phyloP scores from a whole-genome alignment of 352 stramenopile genomes.

The Globisporangium cystogenes region DNA sequence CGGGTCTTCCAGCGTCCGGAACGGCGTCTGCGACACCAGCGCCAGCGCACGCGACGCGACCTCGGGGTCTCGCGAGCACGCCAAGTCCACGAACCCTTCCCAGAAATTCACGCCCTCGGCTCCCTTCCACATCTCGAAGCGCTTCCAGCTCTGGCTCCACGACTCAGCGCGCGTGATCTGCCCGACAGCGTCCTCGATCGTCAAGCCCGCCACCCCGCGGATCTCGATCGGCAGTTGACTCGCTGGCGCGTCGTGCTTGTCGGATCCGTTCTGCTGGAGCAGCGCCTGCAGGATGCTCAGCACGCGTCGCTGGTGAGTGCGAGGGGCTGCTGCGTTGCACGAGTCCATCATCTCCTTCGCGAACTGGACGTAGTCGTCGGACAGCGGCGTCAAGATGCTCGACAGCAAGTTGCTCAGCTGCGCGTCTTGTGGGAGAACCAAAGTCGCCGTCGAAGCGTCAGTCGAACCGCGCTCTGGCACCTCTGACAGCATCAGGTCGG shows the following conservation, averaged over 20 bases:
- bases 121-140: slow-evolving; percentile 46
- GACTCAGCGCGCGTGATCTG: slow-evolving; percentile 20
- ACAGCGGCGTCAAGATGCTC: slow-evolving; percentile 32
- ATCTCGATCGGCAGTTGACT: slow-evolving; percentile 19
- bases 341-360: slow-evolving; percentile 28
- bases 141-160: slow-evolving; percentile 28
- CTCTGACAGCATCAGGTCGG: slow-evolving; percentile 39
- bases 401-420: slow-evolving; percentile 37
- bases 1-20: slow-evolving; percentile 64
- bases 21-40: slow-evolving; percentile 45
- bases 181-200: slow-evolving; percentile 18
- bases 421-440: slow-evolving; percentile 16
- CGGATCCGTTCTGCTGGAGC: slow-evolving; percentile 19
- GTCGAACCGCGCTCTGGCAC: not conserved
- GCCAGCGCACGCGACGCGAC: slow-evolving; percentile 43
- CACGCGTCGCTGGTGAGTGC: slow-evolving; percentile 21
- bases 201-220: slow-evolving; percentile 2
- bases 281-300: slow-evolving; percentile 36
- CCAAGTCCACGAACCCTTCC: slow-evolving; percentile 61
- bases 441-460: not conserved
- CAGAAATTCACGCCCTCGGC: slow-evolving; percentile 45
- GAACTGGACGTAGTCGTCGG: slow-evolving; percentile 45
- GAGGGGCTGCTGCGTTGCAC: slow-evolving; percentile 22
- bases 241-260: not conserved
- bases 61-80: slow-evolving; percentile 23